These are phyloP conservation scores for Amaranthus cruentus DNA, from an alignment of 148 eudicot species.

Conservation along the genomic window DNA sequence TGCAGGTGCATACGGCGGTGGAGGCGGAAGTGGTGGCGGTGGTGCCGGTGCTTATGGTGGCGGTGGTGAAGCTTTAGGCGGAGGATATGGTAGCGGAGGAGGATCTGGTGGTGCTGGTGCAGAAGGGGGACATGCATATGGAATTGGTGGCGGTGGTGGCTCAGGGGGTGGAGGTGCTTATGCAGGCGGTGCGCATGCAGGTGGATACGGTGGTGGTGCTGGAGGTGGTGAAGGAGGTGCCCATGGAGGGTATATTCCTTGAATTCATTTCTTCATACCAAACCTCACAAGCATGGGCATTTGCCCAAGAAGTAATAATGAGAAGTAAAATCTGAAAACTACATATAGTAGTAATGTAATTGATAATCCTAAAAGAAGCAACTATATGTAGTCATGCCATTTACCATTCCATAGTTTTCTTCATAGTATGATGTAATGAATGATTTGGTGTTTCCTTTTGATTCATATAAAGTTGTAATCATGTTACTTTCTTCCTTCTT, in stretches of 20 bases:
- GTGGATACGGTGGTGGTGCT: slow-evolving; percentile 37
- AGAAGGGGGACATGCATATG: slow-evolving; percentile 24
- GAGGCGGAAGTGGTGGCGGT: slow-evolving; percentile 31
- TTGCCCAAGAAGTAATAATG: slow-evolving; percentile 16
- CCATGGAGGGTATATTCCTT: slow-evolving; percentile 31
- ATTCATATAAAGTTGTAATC: background rate
- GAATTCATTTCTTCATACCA: background rate
- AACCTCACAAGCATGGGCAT: background rate
- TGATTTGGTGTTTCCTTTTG: slow-evolving; percentile 2
- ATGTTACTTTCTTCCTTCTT: background rate
- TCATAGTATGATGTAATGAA: background rate
- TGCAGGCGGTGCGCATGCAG: slow-evolving; percentile 25
- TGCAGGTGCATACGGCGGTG: slow-evolving; percentile 26
- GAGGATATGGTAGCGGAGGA: slow-evolving; percentile 28
- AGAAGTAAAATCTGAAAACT: background rate
- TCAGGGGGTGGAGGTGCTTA: slow-evolving; percentile 24
- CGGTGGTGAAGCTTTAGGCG: slow-evolving; percentile 15
- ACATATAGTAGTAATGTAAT: background rate
- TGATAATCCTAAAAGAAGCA: background rate
- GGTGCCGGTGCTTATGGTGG: slow-evolving; percentile 22
- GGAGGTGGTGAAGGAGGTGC: slow-evolving; percentile 35
- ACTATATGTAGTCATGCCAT: slow-evolving; percentile 6
- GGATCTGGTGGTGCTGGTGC: slow-evolving; percentile 25
- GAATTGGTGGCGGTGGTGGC: slow-evolving; percentile 24
- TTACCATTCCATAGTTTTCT: background rate